These are phyloP conservation scores for Venturia carpophila DNA, from an alignment of 2,329 filamentous ascomycete genomes.

Conservation along the genomic window DNA sequence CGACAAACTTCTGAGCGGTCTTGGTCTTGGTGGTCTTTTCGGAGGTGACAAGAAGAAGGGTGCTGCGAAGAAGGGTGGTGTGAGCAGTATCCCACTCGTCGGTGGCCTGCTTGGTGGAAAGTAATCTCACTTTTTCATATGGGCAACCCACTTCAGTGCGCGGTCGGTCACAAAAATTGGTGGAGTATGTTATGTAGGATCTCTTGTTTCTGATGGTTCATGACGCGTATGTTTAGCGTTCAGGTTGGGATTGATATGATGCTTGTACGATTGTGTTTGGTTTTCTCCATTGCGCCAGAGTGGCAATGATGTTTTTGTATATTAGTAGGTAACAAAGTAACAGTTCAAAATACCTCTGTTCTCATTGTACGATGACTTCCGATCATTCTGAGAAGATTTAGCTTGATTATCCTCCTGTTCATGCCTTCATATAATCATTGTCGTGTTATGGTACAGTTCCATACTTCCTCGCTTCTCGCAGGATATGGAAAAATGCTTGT, in stretches of 20 bases:
- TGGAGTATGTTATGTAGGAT: background rate
- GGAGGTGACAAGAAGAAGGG: conserved; percentile 48
- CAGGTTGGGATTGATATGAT: background rate
- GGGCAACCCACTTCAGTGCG: background rate
- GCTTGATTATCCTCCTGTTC: background rate
- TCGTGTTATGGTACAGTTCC: background rate
- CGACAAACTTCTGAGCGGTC: conserved; percentile 63
- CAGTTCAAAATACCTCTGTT: background rate
- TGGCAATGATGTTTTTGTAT: conserved; percentile 3
- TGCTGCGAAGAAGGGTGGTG: conserved; percentile 38
- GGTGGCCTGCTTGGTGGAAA: conserved; percentile 42
- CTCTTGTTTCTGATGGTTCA: background rate
- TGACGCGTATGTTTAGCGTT: background rate
- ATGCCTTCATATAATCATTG: background rate
- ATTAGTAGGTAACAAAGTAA: background rate
- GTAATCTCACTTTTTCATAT: conserved; percentile 22
- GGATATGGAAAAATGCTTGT: background rate
- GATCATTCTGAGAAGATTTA: background rate
- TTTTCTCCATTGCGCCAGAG: background rate
- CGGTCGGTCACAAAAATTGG: background rate
- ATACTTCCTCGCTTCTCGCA: background rate
- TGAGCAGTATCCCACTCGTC: conserved; percentile 37
- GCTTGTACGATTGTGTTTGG: background rate
- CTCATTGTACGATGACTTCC: background rate
- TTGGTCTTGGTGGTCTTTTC: conserved; percentile 54